Base-by-base conservation (phyloP, 352 stramenopile species). In the Sclerospora graminicola region DNA sequence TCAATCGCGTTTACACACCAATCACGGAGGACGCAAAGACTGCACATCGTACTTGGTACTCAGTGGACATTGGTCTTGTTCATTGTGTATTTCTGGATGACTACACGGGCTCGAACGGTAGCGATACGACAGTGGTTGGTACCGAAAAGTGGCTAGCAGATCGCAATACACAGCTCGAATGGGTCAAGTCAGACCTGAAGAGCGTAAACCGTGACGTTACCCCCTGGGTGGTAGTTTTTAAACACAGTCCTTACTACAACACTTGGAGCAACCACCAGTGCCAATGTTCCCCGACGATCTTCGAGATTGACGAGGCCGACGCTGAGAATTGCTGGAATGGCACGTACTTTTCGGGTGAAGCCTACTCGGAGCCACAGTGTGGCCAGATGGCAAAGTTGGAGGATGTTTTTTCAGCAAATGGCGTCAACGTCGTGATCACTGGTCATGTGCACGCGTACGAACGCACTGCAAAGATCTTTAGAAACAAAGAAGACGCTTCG, bases 141-240 rank as follows among this genome's bases (percentile, higher is more conserved):
- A 69, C 66, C 0, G 55, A 60, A 11, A 51, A 47, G 14, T 71
- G 69, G 50, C 40, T 74, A 5, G 53, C 41, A 5, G 53, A 68
- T 24, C 66, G 66, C 11, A 55, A 67, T 27, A 36, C 35, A 1
- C 58, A 67, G 23, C 45, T 67, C 14, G 58, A 58, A 5, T 96
- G 78, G 66, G 55, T 94, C 24, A 60, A 84, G 36, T 41, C 49
- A 9, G 77, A 89, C 45, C 53, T 95, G 20, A 19, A 54, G 31
- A 45, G 8, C 11, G 66, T 95, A 0, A 66, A 96, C 59, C 56
- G 83, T 38, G 67, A 18, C 2, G 31, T 63, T 9, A 92, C 77
- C 1, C 85, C 85, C 15, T 96, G 83, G 83, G 48, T 94, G 4
- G 46, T 94, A 19, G 45, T 95, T 11, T 69, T 89, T 44, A 67